Percentiles rank a stretch among this genome's conserved stretches.
Conservation (phyloP, 2,329 filamentous ascomycete genomes). For the Epichloe amarillans region DNA sequence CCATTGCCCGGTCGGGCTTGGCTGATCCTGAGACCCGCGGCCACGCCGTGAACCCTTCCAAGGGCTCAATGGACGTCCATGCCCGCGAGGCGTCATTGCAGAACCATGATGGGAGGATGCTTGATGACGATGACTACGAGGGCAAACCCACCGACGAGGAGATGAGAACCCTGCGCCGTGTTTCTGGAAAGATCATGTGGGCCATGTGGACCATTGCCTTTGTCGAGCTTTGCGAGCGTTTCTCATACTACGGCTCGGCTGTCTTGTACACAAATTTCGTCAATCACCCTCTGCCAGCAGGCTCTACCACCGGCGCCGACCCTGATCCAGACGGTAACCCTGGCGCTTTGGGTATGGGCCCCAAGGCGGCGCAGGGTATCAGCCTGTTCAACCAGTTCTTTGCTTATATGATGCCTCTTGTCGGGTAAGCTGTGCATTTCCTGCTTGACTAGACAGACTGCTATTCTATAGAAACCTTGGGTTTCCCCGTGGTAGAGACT, state of each 20-base stretch:
- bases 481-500: no score
- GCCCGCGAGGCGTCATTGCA: slow-evolving; percentile 9
- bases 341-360: slow-evolving; percentile 45
- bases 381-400: slow-evolving; percentile 47
- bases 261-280: slow-evolving; percentile 58
- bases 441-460: no score
- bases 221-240: slow-evolving; percentile 63
- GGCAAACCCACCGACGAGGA: slow-evolving; percentile 48
- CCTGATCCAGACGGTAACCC: slow-evolving; percentile 21
- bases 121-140: slow-evolving; percentile 17
- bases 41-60: slow-evolving; percentile 13
- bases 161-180: slow-evolving; percentile 43
- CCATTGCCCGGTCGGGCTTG: slow-evolving; percentile 21
- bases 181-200: slow-evolving; percentile 52
- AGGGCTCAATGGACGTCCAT: slow-evolving; percentile 15
- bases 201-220: slow-evolving; percentile 57
- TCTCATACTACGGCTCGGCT: slow-evolving; percentile 63
- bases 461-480: no score
- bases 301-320: slow-evolving; percentile 40
- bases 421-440: slow-evolving; percentile 26
- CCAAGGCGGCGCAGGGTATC: slow-evolving; percentile 37
- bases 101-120: slow-evolving; percentile 10
- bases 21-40: slow-evolving; percentile 18
- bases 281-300: slow-evolving; percentile 37
- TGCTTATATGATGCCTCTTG: slow-evolving; percentile 45